Evolutionary conservation across 768 basidiomycete genomes (phyloP).

Genomic region (Phanerochaete sordida): DNA sequence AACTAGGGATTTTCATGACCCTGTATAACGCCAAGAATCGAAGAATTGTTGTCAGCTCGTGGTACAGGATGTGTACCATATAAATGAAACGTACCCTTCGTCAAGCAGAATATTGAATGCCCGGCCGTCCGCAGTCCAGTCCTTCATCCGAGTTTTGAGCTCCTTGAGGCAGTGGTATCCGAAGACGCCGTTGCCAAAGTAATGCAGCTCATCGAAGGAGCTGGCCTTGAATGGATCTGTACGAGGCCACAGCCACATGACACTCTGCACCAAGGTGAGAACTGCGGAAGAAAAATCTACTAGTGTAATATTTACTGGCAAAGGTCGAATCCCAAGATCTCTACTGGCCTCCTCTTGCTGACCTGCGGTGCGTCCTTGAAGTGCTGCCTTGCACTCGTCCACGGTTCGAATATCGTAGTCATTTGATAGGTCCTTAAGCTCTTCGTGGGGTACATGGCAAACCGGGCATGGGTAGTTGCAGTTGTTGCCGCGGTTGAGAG

Average conservation of each 20-base stretch:
- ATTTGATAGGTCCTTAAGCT: neutral
- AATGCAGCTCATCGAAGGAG: neutral
- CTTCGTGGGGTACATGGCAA: neutral
- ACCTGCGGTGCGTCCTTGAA: neutral
- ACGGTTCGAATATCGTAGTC: neutral
- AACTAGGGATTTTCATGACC: neutral
- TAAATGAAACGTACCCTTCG: neutral
- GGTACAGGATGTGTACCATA: neutral
- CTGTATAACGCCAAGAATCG: neutral
- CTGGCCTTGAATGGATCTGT: neutral
- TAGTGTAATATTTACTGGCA: no score
- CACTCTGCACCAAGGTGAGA: neutral
- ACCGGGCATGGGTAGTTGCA: neutral
- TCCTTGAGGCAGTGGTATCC: neutral
- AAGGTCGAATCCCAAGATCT: no score
- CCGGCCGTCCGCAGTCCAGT: neutral
- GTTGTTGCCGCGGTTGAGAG: neutral
- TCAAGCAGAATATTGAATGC: neutral
- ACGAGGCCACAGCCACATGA: neutral
- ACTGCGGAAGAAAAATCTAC: no score
- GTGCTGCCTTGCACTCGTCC: neutral
- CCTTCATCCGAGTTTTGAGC: neutral
- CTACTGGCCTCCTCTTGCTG: neutral
- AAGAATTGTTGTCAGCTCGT: neutral
- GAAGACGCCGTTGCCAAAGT: neutral